These are phyloP conservation scores for Fusarium caatingaense DNA, from an alignment of 2,329 filamentous ascomycete genomes.

Conservation along the genomic window DNA sequence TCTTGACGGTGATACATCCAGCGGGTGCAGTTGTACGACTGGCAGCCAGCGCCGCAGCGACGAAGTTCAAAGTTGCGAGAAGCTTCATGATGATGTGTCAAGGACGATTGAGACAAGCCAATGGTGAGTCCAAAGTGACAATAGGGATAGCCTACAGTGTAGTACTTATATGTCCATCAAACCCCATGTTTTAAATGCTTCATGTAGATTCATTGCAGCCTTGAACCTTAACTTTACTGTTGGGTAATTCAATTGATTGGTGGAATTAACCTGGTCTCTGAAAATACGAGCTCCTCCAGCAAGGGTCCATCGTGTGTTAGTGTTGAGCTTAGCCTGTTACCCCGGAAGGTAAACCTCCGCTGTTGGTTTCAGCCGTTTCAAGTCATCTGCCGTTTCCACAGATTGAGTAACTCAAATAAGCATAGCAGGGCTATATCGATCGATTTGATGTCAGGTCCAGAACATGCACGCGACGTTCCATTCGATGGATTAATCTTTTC, in stretches of 20 bases:
- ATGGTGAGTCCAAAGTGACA: not conserved
- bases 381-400: not conserved
- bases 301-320: not conserved
- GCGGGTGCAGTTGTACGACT: conserved; percentile 55
- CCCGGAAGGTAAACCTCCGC: conserved; percentile 27
- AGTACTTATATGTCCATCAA: conserved; percentile 4
- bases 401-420: not conserved
- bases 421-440: conserved; percentile 3
- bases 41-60: conserved; percentile 44
- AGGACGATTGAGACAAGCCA: not conserved
- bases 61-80: conserved; percentile 21
- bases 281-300: not conserved
- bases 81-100: conserved; percentile 34
- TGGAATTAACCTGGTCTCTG: conserved; percentile 19
- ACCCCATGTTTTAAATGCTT: not conserved
- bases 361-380: conserved; percentile 35
- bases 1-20: conserved; percentile 62
- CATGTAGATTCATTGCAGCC: not conserved
- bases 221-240: not conserved
- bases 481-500: conserved; percentile 9
- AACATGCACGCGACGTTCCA: too few species aligned
- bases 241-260: conserved; percentile 10
- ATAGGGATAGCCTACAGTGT: not conserved
- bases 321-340: not conserved
- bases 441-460: not conserved